Evolutionary conservation across 2,329 filamentous ascomycete genomes (phyloP), one percentile per base, ranked within the genome.

Genomic region (Fusarium brevicatenulatum): DNA sequence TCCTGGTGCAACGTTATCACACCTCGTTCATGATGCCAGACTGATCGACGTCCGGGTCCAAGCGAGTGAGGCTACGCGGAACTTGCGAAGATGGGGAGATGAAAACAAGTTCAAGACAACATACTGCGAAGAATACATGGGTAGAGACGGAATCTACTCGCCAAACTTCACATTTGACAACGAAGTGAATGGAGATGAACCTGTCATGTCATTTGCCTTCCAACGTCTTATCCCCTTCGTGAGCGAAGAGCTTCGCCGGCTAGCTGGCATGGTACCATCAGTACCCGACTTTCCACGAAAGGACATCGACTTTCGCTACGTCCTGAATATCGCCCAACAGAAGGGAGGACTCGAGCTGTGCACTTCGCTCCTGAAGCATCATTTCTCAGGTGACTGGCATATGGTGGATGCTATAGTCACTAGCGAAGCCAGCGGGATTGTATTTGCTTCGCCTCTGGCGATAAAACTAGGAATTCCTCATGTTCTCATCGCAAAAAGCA

Each of bases 341-440:
- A 83, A 81, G 0, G 83, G 82, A 52, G 89, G 89, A 9, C 77
- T 91, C 32, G 53, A 70, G 9, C 76, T 91, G 10, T 90, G 87
- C 79, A 83, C 83, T 2, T 84, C 83, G 72, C 80, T 91, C 40
- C 76, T 91, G 12, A 78, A 83, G 76, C 71, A 70, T 7, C 83
- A 85, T 59, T 88, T 88, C 70, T 46, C 58, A 0, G 83, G 83
- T 30, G 77, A 85, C 68, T 90, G 87, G 89, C 34, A 70, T 5
- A 79, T 82, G 52, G 71, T 90, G 28, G 78, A 82, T 60, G 81
- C 75, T 2, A 72, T 92, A 11, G 86, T 77, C 4, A 85, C 82
- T 73, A 91, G 88, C 75, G 89, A 91, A 80, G 83, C 83, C 1
- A 89, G 90, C 49, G 88, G 89, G 28, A 87, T 87, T 65, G 63